Conservation (phyloP, 1,139 yeast genomes). For the Candida glucosophila region DNA sequence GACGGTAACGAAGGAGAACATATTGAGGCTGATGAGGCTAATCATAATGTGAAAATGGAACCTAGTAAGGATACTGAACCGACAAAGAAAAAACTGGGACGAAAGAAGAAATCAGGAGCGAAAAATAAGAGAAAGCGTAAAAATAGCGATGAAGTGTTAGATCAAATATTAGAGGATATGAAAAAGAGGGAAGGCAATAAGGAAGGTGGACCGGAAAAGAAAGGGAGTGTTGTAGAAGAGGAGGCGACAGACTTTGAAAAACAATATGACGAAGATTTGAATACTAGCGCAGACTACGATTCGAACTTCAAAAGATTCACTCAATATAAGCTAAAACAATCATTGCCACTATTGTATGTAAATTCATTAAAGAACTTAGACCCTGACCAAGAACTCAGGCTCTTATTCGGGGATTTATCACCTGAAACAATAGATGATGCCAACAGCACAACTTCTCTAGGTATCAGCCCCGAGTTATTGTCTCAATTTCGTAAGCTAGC, state of each 20-base stretch:
- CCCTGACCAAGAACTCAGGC: constrained; percentile 70
- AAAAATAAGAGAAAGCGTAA: constrained; percentile 13
- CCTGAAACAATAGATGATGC: constrained; percentile 66
- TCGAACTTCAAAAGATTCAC: constrained; percentile 41
- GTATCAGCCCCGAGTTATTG: constrained; percentile 58
- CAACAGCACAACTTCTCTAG: constrained; percentile 50
- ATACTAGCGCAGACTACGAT: constrained; percentile 28
- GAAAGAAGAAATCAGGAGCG: constrained; percentile 7
- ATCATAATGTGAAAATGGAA: too few relatives aligned
- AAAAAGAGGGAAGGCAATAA: constrained; percentile 20
- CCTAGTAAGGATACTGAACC: too few relatives aligned
- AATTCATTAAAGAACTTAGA: constrained; percentile 51
- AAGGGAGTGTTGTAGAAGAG: too few relatives aligned
- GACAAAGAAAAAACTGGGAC: constrained; percentile 13
- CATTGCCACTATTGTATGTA: constrained; percentile 34
- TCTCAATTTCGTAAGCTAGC: constrained; percentile 56
- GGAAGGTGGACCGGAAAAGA: constrained; percentile 1
- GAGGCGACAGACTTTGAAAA: constrained; percentile 22
- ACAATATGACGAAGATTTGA: constrained; percentile 21
- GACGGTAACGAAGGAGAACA: constrained; percentile 11
- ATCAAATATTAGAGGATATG: constrained; percentile 27
- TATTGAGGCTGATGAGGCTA: too few relatives aligned
- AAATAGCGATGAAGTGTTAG: constrained; percentile 35
- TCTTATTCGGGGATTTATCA: constrained; percentile 67
- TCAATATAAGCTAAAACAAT: constrained; percentile 26